Percentiles rank a stretch among this genome's conserved stretches.
Conservation (phyloP, 2,329 filamentous ascomycete species). For the Fusarium paranaense region DNA sequence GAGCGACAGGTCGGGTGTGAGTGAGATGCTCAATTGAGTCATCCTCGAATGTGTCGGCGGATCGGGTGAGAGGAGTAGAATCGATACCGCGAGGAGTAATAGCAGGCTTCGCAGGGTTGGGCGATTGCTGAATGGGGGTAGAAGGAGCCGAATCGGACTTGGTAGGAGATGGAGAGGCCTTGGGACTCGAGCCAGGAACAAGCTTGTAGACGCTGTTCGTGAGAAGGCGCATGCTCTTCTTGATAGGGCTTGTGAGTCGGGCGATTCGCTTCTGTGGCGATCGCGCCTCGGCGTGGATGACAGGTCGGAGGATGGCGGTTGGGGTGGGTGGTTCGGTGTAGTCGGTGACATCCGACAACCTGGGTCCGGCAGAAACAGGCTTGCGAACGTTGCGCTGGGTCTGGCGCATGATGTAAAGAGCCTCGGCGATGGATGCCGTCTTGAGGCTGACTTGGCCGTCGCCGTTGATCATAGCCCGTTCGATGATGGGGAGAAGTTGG, state of each 20-base stretch:
- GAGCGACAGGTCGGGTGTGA: constrained; percentile 42
- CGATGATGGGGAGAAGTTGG: constrained; percentile 42
- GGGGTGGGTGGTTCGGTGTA: constrained; percentile 45
- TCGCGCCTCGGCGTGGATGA: constrained; percentile 38
- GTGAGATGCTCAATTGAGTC: constrained; percentile 5
- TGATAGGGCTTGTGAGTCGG: constrained; percentile 44
- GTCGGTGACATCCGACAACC: constrained; percentile 46
- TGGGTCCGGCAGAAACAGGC: constrained; percentile 35
- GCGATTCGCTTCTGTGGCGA: constrained; percentile 49
- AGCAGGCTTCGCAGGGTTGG: constrained; percentile 21
- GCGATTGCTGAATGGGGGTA: constrained; percentile 38
- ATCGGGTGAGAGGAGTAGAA: constrained; percentile 27
- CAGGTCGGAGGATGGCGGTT: constrained; percentile 36
- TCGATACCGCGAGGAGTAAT: constrained; percentile 19
- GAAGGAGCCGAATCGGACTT: constrained; percentile 46
- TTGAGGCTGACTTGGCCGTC: constrained; percentile 39
- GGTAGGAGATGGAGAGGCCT: constrained; percentile 44
- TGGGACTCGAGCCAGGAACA: constrained; percentile 40
- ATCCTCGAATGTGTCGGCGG: not conserved
- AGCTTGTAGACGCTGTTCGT: constrained; percentile 47
- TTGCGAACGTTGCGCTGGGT: constrained; percentile 38
- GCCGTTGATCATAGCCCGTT: constrained; percentile 34
- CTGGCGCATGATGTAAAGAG: constrained; percentile 33
- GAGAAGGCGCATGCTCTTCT: constrained; percentile 41
- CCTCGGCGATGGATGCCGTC: constrained; percentile 44